Evolutionary conservation across 352 stramenopile species (phyloP).

Genomic region (Phytophthora lateralis): DNA sequence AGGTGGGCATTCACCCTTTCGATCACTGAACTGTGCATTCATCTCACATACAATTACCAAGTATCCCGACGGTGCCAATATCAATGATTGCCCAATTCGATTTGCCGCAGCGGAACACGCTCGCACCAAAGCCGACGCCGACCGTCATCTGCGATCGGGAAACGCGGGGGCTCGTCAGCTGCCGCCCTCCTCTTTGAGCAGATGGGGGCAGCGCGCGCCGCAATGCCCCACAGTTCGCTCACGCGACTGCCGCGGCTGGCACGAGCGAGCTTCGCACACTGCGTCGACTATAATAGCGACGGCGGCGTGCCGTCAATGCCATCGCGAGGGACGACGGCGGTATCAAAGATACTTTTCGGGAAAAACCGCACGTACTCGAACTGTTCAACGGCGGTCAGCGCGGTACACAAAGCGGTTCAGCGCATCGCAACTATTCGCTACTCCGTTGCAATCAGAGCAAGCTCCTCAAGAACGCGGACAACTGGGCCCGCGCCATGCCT

Average conservation of each 20-base stretch:
- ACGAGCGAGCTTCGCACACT: not conserved
- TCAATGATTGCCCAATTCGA: not conserved
- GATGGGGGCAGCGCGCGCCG: slow-evolving; percentile 13
- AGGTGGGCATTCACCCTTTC: no score
- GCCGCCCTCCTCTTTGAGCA: slow-evolving; percentile 21
- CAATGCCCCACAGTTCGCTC: no score
- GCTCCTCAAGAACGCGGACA: no score
- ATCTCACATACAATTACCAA: not conserved
- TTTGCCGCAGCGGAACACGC: slow-evolving; percentile 19
- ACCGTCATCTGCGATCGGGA: slow-evolving; percentile 29
- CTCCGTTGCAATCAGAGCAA: no score
- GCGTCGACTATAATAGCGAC: not conserved
- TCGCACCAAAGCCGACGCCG: not conserved
- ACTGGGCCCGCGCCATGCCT: slow-evolving; percentile 7
- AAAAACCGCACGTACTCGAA: slow-evolving; percentile 7
- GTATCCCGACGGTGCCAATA: not conserved
- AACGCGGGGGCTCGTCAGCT: slow-evolving; percentile 16
- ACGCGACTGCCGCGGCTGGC: not conserved
- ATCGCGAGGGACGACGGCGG: not conserved
- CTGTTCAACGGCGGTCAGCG: not conserved
- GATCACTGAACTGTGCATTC: not conserved
- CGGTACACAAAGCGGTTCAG: no score
- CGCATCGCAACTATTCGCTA: no score
- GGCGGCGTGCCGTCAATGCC: slow-evolving; percentile 15
- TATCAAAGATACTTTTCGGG: slow-evolving; percentile 21